These are phyloP conservation scores for Ceratocystiopsis brevicomis DNA, from an alignment of 2,329 filamentous ascomycete species.

Conservation along the genomic window DNA sequence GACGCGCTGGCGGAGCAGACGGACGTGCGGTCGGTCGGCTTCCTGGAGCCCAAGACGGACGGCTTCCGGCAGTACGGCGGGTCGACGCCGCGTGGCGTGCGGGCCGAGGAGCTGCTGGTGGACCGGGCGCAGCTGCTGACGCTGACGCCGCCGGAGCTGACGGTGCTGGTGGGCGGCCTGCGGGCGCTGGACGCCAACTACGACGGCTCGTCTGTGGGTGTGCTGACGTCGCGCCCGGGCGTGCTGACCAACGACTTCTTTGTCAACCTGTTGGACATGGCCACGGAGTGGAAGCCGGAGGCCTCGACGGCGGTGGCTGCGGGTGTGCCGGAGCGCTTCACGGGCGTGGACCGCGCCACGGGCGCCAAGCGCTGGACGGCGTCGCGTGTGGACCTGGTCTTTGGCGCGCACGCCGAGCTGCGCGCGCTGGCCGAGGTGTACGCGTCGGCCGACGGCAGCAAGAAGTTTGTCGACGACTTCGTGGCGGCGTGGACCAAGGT, in stretches of 20 bases:
- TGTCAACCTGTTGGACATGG: conserved; percentile 53
- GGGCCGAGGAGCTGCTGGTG: conserved; percentile 47
- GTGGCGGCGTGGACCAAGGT: conserved; percentile 55
- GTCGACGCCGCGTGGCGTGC: conserved; percentile 37
- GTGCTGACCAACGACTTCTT: conserved; percentile 66
- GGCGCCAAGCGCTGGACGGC: conserved; percentile 50
- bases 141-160: conserved; percentile 51
- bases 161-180: conserved; percentile 52
- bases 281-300: conserved; percentile 44
- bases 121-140: conserved; percentile 54
- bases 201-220: conserved; percentile 46
- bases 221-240: conserved; percentile 50
- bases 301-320: conserved; percentile 22
- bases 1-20: conserved; percentile 58
- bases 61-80: conserved; percentile 66
- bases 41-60: conserved; percentile 52
- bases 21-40: conserved; percentile 40
- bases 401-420: conserved; percentile 57
- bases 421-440: conserved; percentile 55
- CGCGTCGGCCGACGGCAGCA: conserved; percentile 35
- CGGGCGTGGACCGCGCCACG: conserved; percentile 45
- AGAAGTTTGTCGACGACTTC: conserved; percentile 55
- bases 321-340: conserved; percentile 33
- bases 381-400: conserved; percentile 49
- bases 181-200: conserved; percentile 52